Conservation (phyloP, 441 rosid genomes). For the Gossypium gossypioides region DNA sequence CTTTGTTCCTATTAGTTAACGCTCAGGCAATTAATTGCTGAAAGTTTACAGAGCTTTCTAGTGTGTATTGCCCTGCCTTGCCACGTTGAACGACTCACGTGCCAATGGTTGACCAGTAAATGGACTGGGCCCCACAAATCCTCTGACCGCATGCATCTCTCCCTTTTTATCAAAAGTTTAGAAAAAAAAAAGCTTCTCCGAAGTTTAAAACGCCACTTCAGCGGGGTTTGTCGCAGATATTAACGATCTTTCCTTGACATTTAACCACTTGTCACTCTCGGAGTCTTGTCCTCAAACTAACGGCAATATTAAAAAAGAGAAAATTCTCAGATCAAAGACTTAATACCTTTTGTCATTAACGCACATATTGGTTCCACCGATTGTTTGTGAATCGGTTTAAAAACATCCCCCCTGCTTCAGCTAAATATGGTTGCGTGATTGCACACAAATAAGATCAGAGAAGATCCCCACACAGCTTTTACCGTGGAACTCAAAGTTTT, state of each 20-base stretch:
- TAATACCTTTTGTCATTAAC: neutral
- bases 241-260: neutral
- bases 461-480: neutral
- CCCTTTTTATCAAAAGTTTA: neutral
- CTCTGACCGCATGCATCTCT: neutral
- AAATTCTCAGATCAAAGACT: neutral
- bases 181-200: too few relatives aligned
- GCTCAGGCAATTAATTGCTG: neutral
- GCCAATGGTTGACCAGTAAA: neutral
- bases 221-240: neutral
- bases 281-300: neutral
- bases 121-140: neutral
- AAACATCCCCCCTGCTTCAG: neutral
- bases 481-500: neutral
- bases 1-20: neutral
- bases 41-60: neutral
- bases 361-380: neutral
- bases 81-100: neutral
- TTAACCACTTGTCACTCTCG: constrained; percentile 12
- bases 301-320: neutral
- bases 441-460: neutral
- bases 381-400: neutral
- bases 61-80: neutral
- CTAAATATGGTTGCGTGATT: neutral
- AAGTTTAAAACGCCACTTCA: neutral